Conservation (phyloP, 495 filamentous ascomycete genomes). For the Penicillium manginii region DNA sequence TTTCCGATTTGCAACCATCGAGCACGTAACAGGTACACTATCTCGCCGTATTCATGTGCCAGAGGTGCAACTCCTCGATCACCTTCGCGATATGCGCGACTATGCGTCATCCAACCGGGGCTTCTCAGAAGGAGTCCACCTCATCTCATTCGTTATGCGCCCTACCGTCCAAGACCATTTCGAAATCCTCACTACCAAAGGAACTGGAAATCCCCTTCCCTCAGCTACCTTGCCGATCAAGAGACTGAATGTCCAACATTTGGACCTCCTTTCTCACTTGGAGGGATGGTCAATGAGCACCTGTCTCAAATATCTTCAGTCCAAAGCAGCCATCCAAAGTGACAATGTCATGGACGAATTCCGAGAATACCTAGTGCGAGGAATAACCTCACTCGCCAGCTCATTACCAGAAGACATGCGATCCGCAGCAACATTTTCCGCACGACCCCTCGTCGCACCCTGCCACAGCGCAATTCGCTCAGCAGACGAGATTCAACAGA, state of each 20-base stretch:
- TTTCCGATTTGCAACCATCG: slow-evolving; percentile 72
- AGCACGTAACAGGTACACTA: slow-evolving; percentile 69
- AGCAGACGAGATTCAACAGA: slow-evolving; percentile 28
- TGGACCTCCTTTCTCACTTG: slow-evolving; percentile 58
- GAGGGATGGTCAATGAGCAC: slow-evolving; percentile 59
- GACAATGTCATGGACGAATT: slow-evolving; percentile 44
- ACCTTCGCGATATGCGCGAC: slow-evolving; percentile 63
- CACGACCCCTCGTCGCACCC: slow-evolving; percentile 50
- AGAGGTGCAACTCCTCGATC: slow-evolving; percentile 51
- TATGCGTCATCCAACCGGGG: slow-evolving; percentile 56
- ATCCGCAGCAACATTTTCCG: slow-evolving; percentile 49
- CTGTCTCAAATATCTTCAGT: slow-evolving; percentile 53
- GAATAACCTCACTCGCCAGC: slow-evolving; percentile 44
- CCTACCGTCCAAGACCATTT: slow-evolving; percentile 69
- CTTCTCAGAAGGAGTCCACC: slow-evolving; percentile 68
- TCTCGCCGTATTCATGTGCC: slow-evolving; percentile 73
- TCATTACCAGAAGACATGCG: slow-evolving; percentile 53
- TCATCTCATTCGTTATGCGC: slow-evolving; percentile 76
- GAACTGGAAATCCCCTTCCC: slow-evolving; percentile 68
- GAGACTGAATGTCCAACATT: slow-evolving; percentile 60
- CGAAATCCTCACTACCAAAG: slow-evolving; percentile 72
- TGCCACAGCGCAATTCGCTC: slow-evolving; percentile 31
- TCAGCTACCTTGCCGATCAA: slow-evolving; percentile 60
- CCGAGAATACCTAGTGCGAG: slow-evolving; percentile 41
- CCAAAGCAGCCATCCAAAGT: slow-evolving; percentile 30